These are phyloP conservation scores for Phylloporus sp. DNA, from an alignment of 1,284 basidiomycete genomes.

Conservation along the genomic window DNA sequence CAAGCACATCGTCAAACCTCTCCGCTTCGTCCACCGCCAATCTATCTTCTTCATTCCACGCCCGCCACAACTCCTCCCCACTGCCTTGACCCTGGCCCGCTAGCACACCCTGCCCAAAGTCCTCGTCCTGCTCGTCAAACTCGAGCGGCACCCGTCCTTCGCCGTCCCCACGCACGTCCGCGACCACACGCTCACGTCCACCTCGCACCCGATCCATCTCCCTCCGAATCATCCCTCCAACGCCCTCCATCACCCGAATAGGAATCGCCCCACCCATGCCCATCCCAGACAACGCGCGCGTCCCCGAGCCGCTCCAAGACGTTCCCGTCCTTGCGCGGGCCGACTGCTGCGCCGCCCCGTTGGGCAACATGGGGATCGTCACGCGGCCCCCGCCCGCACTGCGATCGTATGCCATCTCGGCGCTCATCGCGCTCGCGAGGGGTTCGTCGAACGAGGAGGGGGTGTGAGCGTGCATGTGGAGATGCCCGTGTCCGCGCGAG, in stretches of 20 bases:
- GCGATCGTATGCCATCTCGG: slow-evolving; percentile 61
- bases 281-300: slow-evolving; percentile 37
- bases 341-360: slow-evolving; percentile 41
- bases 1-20: slow-evolving; percentile 64
- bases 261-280: slow-evolving; percentile 45
- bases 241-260: slow-evolving; percentile 60
- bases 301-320: slow-evolving; percentile 22
- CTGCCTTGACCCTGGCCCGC: slow-evolving; percentile 36
- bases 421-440: slow-evolving; percentile 72
- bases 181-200: slow-evolving; percentile 4
- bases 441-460: slow-evolving; percentile 78
- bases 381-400: slow-evolving; percentile 38
- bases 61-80: slow-evolving; percentile 46
- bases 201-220: slow-evolving; percentile 54
- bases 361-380: slow-evolving; percentile 78
- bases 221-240: slow-evolving; percentile 60
- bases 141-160: slow-evolving; percentile 53
- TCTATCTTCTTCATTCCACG: slow-evolving; percentile 52
- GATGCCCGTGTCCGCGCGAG: background rate
- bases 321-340: slow-evolving; percentile 5
- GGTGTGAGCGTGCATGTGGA: background rate
- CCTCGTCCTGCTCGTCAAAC: slow-evolving; percentile 76
- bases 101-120: slow-evolving; percentile 41
- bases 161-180: background rate
- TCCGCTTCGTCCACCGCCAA: slow-evolving; percentile 67